A percentile compares a stretch with the other conserved stretches of the same genome.
These are phyloP conservation scores for Tolypocladium nubicola DNA, from an alignment of 2,329 filamentous ascomycete species.

Conservation along the genomic window DNA sequence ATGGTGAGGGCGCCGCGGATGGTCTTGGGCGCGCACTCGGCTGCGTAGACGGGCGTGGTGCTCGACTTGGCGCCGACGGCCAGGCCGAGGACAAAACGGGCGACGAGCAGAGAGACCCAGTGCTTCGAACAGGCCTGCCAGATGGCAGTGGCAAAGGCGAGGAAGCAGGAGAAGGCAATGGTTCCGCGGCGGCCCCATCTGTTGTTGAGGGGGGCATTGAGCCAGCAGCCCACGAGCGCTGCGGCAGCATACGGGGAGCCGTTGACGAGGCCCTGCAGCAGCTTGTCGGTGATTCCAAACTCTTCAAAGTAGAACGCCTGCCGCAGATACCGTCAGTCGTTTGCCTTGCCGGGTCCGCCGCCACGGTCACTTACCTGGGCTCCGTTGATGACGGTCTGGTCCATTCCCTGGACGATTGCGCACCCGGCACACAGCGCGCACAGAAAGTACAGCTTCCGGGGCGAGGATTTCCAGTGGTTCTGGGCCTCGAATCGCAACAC, in stretches of 20 bases:
- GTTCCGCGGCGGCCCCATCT: constrained; percentile 7
- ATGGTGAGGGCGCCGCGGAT: constrained; percentile 68
- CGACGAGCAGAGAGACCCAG: constrained; percentile 41
- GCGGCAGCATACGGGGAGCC: constrained; percentile 8
- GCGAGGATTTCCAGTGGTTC: constrained; percentile 19
- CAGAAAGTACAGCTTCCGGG: constrained; percentile 22
- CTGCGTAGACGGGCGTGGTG: constrained; percentile 60
- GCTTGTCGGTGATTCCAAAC: constrained; percentile 22
- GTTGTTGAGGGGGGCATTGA: constrained; percentile 11
- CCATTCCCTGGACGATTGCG: constrained; percentile 57
- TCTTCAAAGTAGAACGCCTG: constrained; percentile 26
- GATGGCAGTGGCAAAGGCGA: constrained; percentile 7
- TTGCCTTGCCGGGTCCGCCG: not conserved
- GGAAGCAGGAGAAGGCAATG: constrained; percentile 8
- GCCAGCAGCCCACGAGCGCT: constrained; percentile 21
- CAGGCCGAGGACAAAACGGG: constrained; percentile 56
- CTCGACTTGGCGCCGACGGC: constrained; percentile 56
- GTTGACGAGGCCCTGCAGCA: constrained; percentile 32
- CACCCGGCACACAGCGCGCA: constrained; percentile 22
- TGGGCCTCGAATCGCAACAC: constrained; percentile 16
- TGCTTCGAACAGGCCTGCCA: constrained; percentile 12
- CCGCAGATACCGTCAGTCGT: not conserved
- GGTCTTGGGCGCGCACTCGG: constrained; percentile 55
- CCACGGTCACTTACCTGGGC: constrained; percentile 34
- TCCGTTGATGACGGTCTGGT: constrained; percentile 55